These are phyloP conservation scores for Penicillium cinerascens DNA, from an alignment of 495 filamentous ascomycete species.

Conservation along the genomic window DNA sequence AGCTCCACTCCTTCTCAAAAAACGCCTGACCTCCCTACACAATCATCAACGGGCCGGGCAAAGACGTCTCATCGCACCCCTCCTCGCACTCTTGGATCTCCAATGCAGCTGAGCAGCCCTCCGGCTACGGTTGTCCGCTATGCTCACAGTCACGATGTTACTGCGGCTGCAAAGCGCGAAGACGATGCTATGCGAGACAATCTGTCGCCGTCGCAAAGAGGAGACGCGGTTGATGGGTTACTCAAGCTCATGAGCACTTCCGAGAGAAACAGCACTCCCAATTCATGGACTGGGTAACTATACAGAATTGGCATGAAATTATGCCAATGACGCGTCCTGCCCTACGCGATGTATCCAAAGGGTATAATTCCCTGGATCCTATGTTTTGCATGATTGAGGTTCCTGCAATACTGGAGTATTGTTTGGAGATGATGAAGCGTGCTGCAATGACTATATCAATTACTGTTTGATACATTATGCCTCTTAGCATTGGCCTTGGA, in stretches of 20 bases:
- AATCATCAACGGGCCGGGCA: conserved; percentile 17
- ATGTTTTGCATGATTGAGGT: background rate
- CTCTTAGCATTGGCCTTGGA: background rate
- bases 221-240: conserved; percentile 42
- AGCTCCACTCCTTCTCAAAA: conserved; percentile 17
- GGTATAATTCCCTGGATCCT: background rate
- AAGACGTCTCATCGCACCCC: conserved; percentile 27
- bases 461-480: background rate
- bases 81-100: conserved; percentile 21
- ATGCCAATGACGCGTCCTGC: background rate
- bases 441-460: conserved; percentile 7
- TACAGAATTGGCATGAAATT: background rate
- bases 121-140: conserved; percentile 27
- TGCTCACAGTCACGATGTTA: conserved; percentile 6
- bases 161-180: conserved; percentile 9
- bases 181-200: conserved; percentile 4
- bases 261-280: conserved; percentile 17
- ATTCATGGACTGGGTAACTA: conserved; percentile 18
- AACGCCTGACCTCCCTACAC: conserved; percentile 23
- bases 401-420: background rate
- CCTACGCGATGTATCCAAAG: background rate
- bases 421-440: conserved; percentile 2
- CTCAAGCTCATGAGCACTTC: conserved; percentile 40
- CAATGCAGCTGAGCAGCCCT: conserved; percentile 41
- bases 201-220: conserved; percentile 32